Base-by-base conservation (phyloP, 1,284 basidiomycete species). In the Pyrrhoderma noxium region DNA sequence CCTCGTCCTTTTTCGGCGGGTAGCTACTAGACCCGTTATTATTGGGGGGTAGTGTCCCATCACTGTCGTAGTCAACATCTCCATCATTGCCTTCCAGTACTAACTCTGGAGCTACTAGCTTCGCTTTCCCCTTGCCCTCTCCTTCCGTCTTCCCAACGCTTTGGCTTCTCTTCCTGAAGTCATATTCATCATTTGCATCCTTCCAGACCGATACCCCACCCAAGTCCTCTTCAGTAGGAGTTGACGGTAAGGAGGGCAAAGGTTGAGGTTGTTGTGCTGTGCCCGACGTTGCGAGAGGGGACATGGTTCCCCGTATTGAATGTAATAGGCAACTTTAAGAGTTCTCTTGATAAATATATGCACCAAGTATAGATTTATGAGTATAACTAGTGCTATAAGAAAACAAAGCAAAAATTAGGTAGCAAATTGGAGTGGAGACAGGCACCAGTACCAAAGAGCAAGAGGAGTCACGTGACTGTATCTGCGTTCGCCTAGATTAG, bases 1-100 rank as follows among this genome's bases (percentile, higher is more conserved):
- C 74, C 31, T 80, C 79, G 55, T 85, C 80, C 38, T 70, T 78
- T 45, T 64, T 74, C 3, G 87, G 85, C 1, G 86, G 85, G 59
- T 88, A 89, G 21, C 59, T 61, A 47, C 25, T 52, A 31, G 27
- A 31, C 7, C 27, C 11, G 11, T 5, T 5, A 31, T 31, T 31
- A 42, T 49, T 49, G 13, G 47, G 19, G 3, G 43, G 21, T 37
- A 39, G 51, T 50, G 44, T 44, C 59, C 55, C 61, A 61, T 53
- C 65, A 9, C 66, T 65, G 9, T 67, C 61, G 21, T 59, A 67
- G 35, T 66, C 61, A 3, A 57, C 64, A 0, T 57, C 56, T 0
- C 61, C 61, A 4, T 59, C 61, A 31, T 5, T 11, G 11, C 11
- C 27, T 11, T 31, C 27, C 5, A 31, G 27, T 11, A 31, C 27